Evolutionary conservation across 805 yeast species (phyloP), one percentile per base, ranked within the genome.

Genomic region (Nakazawaea wickerhamii): DNA sequence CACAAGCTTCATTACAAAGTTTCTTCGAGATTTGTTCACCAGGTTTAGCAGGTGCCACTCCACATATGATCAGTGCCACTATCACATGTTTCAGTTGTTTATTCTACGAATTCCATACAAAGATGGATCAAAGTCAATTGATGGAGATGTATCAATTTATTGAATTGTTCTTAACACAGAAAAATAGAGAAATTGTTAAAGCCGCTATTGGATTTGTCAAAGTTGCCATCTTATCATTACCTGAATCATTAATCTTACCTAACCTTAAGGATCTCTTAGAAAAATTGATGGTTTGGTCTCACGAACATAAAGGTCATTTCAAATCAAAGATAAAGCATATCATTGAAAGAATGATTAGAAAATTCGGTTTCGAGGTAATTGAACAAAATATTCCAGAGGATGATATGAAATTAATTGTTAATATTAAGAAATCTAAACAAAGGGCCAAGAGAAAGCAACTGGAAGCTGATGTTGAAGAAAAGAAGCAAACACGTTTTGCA

Each of bases 21-120:
- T 90, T 72, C 58, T 87, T 91, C 68, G 88, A 95, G 23, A 87
- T 93, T 83, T 83, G 91, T 23, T 78, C 91, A 61, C 99, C 97
- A 22, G 99, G 99, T 67, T 70, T 95, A 51, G 96, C 93, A 28
- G 96, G 96, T 44, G 81, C 84, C 50, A 76, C 93, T 23, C 91
- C 95, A 27, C 95, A 91, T 65, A 91, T 91, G 96, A 85, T 93
- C 25, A 86, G 96, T 55, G 97, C 98, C n/a, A 80, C 91, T 2
- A 80, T 93, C 53, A 89, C 96, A 5, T 95, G 96, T 0, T 68
- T 91, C 42, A 81, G 95, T 35, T 82, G 96, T 57, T 66, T 91
- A 35, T 71, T 93, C 30, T 91, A 80, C 62, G 97, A 93, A 63
- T 95, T 86, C 65, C 82, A 82, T 53, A 76, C 76, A 41, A 66